These are phyloP conservation scores for Cerioporus squamosus DNA, from an alignment of 1,284 basidiomycete species.

Conservation along the genomic window DNA sequence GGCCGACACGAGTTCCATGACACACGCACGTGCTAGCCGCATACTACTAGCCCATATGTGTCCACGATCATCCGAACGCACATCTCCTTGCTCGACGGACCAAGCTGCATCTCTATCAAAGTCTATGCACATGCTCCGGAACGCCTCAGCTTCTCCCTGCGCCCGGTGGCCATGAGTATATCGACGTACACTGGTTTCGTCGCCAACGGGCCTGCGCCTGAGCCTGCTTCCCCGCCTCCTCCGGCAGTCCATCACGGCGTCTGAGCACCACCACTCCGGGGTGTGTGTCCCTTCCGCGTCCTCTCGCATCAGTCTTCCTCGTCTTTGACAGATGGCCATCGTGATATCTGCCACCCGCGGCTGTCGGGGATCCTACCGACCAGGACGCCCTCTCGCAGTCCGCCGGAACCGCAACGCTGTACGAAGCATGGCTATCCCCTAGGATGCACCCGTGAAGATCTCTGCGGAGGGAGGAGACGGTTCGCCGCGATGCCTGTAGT, in stretches of 20 bases:
- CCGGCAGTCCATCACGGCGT: conserved; percentile 13
- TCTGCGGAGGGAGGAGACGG: background rate
- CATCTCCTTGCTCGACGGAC: conserved; percentile 24
- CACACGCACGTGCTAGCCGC: background rate
- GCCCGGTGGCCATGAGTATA: conserved; percentile 1
- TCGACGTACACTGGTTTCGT: conserved; percentile 21
- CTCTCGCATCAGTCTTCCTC: conserved; percentile 18
- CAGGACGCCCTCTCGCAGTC: conserved; percentile 2
- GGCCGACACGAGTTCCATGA: background rate
- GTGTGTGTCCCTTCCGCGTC: conserved; percentile 13
- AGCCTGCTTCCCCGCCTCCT: conserved; percentile 11
- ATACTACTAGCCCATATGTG: conserved; percentile 8
- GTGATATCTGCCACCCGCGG: conserved; percentile 20
- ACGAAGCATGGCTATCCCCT: background rate
- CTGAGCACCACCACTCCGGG: conserved; percentile 1
- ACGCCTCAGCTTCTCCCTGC: background rate
- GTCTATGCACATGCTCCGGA: background rate
- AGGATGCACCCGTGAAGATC: conserved; percentile 7
- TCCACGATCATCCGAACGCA: conserved; percentile 10
- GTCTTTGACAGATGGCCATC: conserved; percentile 23
- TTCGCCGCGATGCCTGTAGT: background rate
- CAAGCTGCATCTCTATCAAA: conserved; percentile 13
- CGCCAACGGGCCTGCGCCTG: conserved; percentile 16
- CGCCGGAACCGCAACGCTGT: conserved; percentile 7
- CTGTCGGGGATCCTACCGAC: conserved; percentile 15